phyloP scores from a whole-genome alignment of 2,329 filamentous ascomycete genomes.

The Orbilia ellipsospora region DNA sequence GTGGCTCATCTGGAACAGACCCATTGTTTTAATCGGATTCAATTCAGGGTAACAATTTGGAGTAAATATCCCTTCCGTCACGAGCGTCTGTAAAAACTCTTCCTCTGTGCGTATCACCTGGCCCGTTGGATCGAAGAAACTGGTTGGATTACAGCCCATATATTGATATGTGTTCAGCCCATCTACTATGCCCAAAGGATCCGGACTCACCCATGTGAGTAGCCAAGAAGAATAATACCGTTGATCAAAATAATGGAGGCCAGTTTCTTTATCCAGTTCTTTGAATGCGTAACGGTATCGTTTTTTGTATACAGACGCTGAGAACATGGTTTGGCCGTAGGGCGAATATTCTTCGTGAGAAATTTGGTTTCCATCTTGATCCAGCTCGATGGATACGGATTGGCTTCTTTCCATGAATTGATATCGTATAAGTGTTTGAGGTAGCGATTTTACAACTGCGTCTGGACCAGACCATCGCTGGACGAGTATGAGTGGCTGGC shows the following conservation, averaged over 20 bases:
- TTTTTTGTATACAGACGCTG: conserved; percentile 28
- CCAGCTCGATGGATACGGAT: conserved; percentile 35
- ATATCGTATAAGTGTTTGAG: not conserved
- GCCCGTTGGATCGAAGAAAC: not conserved
- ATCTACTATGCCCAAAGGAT: conserved; percentile 53
- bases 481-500: not conserved
- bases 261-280: conserved; percentile 59
- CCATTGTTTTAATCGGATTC: too few species aligned
- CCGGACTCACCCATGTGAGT: conserved; percentile 58
- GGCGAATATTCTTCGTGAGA: conserved; percentile 30
- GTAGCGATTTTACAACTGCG: not conserved
- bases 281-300: conserved; percentile 59
- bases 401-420: conserved; percentile 9
- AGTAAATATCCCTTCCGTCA: too few species aligned
- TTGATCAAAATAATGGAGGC: conserved; percentile 58
- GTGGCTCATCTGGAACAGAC: too few species aligned
- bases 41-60: too few species aligned
- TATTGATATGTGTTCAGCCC: conserved; percentile 24
- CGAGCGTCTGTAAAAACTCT: too few species aligned
- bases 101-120: too few species aligned
- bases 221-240: conserved; percentile 60
- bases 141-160: not conserved
- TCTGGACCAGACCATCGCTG: not conserved
- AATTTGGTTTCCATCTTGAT: conserved; percentile 10
- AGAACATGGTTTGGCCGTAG: conserved; percentile 37